These are phyloP conservation scores for Deinandra increscens DNA, from an alignment of 129 eudicot species.

Conservation along the genomic window DNA sequence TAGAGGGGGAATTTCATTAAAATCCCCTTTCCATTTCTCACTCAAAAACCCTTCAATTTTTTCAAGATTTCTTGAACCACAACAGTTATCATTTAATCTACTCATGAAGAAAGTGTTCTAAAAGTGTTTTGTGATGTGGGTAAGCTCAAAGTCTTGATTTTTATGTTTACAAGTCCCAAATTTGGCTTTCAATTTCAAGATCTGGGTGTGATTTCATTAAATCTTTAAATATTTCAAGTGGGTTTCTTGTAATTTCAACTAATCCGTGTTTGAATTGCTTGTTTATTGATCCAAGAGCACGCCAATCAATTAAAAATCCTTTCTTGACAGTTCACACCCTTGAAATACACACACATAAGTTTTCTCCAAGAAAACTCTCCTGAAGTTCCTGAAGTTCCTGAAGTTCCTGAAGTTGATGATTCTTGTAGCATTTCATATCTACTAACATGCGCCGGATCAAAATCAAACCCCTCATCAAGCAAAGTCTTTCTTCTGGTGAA, in stretches of 20 bases:
- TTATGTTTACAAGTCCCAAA: constrained; percentile 20
- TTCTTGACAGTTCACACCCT: constrained; percentile 22
- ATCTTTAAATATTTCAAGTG: constrained; percentile 18
- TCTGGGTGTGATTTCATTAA: constrained; percentile 22
- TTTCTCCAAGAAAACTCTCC: neutral
- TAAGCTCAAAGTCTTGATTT: constrained; percentile 19
- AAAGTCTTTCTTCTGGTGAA: constrained; percentile 26
- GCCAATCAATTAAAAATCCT: constrained; percentile 24
- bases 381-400: no score
- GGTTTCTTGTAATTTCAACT: constrained; percentile 34
- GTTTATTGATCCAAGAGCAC: constrained; percentile 34
- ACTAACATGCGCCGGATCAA: constrained; percentile 30
- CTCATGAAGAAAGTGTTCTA: constrained; percentile 15
- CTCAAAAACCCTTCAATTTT: constrained; percentile 3
- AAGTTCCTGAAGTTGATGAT: constrained; percentile 20
- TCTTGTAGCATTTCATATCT: constrained; percentile 26
- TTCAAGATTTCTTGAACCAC: constrained; percentile 22
- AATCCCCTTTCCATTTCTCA: constrained; percentile 10
- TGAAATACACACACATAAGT: constrained; percentile 23
- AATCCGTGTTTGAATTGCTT: constrained; percentile 20
- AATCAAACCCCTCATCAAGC: constrained; percentile 31
- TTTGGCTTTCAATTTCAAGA: constrained; percentile 23
- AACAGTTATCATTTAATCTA: neutral
- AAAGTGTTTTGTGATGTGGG: constrained; percentile 14
- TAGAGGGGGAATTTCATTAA: neutral